Evolutionary conservation across 345 rosid species (phyloP), one percentile per base, ranked within the genome.

Genomic region (Eucalyptus victrix): DNA sequence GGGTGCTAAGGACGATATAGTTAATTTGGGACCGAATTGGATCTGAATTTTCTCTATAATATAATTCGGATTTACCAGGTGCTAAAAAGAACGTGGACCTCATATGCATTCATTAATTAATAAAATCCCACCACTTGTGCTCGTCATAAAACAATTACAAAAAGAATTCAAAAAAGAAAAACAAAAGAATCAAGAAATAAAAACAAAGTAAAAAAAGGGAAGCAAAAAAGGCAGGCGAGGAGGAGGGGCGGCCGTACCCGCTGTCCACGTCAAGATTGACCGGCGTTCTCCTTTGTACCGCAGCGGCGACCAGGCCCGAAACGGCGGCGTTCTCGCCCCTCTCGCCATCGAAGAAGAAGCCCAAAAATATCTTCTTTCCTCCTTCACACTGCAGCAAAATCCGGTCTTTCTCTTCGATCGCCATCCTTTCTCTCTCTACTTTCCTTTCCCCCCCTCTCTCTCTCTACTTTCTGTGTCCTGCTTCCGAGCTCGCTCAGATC

Each of bases 1-100:
- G 76, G 40, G 40, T 2, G 12, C 21, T 3, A 30, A 30, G 69
- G 2, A 30, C 0, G 69, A 30, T 13, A 28, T 11, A 3, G 1
- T 28, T 13, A 30, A 12, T 62, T 62, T 0, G 34, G 34, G 34
- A 62, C 34, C 2, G 0, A 62, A 30, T 12, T 28, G 18, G 18
- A 9, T 62, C 32, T 0, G 8, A 62, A 28, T 12, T 1, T 60
- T 60, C 0, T 6, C 8, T 3, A 24, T 60, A 12, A 3, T 62
- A 30, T 30, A 28, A 6, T 62, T 62, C n/a, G 34, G 69, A 62
- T 6, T 62, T 62, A 62, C 15, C 17, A 13, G 34, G 69, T 28
- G 4, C 34, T 30, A 6, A 13, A 2, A 30, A 62, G 69, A 56
- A 56, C 30, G 62, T 24, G 62, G 30, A 53, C 62, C 62, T 56